Conservation (phyloP, 2,329 filamentous ascomycete species). For the Ramichloridium luteum region DNA sequence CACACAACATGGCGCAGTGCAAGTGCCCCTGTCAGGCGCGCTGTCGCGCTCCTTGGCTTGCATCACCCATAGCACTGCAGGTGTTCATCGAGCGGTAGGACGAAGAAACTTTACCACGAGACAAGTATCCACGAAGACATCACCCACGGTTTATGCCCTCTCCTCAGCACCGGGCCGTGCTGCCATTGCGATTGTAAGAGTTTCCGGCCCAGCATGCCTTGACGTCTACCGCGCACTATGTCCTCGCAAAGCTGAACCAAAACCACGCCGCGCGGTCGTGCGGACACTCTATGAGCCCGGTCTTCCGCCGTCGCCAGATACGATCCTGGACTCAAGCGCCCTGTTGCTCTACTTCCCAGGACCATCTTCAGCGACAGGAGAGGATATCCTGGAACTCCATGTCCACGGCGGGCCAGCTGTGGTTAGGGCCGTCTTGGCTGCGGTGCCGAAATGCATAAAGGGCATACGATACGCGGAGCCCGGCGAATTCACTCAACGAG, state of each 20-base stretch:
- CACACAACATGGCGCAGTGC: too few relatives aligned
- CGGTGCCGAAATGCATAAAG: constrained; percentile 40
- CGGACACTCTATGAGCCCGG: constrained; percentile 58
- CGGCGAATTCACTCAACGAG: constrained; percentile 86
- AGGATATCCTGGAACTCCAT: constrained; percentile 85
- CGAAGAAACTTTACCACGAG: not conserved
- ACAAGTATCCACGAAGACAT: too few relatives aligned
- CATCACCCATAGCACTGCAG: too few relatives aligned
- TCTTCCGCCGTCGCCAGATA: constrained; percentile 27
- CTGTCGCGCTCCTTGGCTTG: too few relatives aligned
- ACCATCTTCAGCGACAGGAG: constrained; percentile 77
- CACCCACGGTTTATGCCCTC: constrained; percentile 78
- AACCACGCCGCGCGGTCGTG: constrained; percentile 54
- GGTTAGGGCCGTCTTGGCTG: constrained; percentile 70
- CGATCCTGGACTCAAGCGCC: constrained; percentile 61
- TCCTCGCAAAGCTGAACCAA: constrained; percentile 41
- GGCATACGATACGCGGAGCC: constrained; percentile 80
- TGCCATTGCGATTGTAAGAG: constrained; percentile 78
- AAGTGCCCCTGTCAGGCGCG: too few relatives aligned
- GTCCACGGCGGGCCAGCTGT: constrained; percentile 88
- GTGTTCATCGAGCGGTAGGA: not conserved
- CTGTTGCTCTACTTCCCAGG: constrained; percentile 71
- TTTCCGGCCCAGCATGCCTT: constrained; percentile 66
- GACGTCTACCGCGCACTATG: constrained; percentile 56
- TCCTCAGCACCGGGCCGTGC: constrained; percentile 77